Conservation (phyloP, 2,329 filamentous ascomycete species). For the Zymoseptoria passerinii region DNA sequence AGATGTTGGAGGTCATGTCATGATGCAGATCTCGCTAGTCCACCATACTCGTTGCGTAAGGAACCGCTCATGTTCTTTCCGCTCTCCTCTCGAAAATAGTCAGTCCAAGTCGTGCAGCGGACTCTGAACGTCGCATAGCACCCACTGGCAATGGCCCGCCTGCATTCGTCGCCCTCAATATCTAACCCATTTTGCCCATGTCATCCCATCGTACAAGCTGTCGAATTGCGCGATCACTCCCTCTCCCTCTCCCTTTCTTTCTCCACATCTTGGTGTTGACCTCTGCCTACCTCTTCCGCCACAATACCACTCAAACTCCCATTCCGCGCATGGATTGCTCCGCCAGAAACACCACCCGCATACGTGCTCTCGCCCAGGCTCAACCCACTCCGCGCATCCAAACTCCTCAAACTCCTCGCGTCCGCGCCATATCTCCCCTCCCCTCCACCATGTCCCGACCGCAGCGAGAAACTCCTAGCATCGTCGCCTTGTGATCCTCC, state of each 20-base stretch:
- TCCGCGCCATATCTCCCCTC: constrained; percentile 4
- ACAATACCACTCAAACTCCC: neutral
- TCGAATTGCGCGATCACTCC: neutral
- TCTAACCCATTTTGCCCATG: no score
- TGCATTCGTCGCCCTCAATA: no score
- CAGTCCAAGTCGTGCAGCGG: no score
- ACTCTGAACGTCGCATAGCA: no score
- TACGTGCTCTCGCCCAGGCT: neutral
- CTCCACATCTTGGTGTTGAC: neutral
- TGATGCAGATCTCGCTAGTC: no score
- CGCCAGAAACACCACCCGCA: neutral
- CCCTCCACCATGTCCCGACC: neutral
- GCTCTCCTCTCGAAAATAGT: no score
- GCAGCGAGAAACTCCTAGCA: neutral
- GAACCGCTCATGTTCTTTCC: no score
- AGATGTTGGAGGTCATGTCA: no score
- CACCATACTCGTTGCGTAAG: no score
- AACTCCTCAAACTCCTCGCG: constrained; percentile 12
- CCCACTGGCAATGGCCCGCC: no score
- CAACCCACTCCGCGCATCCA: constrained; percentile 17
- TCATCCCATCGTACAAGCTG: no score
- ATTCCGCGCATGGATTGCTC: neutral
- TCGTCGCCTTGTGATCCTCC: neutral
- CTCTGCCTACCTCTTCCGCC: neutral
- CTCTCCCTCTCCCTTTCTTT: neutral